These are phyloP conservation scores for Claviceps humidiphila DNA, from an alignment of 2,329 filamentous ascomycete genomes.

Conservation along the genomic window DNA sequence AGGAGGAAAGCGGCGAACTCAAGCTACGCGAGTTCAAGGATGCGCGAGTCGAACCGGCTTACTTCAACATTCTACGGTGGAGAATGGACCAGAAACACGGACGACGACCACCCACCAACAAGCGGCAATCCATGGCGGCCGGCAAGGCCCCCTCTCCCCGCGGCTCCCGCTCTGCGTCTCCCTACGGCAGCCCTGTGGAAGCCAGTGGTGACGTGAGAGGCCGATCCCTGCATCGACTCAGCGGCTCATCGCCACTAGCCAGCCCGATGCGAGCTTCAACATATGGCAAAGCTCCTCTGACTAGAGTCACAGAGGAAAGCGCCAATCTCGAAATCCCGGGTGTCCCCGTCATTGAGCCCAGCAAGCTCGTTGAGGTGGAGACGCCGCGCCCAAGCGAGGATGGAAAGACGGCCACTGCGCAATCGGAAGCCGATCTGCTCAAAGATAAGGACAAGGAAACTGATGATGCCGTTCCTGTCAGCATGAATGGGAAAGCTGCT, in stretches of 20 bases:
- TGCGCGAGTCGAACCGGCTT: slow-evolving; percentile 77
- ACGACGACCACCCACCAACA: slow-evolving; percentile 34
- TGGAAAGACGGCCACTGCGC: slow-evolving; percentile 19
- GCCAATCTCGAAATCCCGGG: slow-evolving; percentile 26
- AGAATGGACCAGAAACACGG: slow-evolving; percentile 92
- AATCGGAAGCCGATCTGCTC: slow-evolving; percentile 21
- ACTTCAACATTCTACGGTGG: slow-evolving; percentile 92
- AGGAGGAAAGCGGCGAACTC: slow-evolving; percentile 83
- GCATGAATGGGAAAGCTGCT: slow-evolving; percentile 30
- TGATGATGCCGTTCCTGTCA: slow-evolving; percentile 19
- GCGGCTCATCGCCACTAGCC: slow-evolving; percentile 46
- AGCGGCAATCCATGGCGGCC: slow-evolving; percentile 39
- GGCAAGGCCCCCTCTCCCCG: slow-evolving; percentile 30
- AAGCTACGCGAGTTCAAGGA: slow-evolving; percentile 88
- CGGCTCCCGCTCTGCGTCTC: slow-evolving; percentile 37
- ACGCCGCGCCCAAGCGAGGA: slow-evolving; percentile 36
- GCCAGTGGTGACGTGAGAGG: slow-evolving; percentile 49
- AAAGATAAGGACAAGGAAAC: slow-evolving; percentile 24
- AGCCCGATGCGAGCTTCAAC: slow-evolving; percentile 54
- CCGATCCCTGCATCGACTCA: slow-evolving; percentile 57
- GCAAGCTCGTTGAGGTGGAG: slow-evolving; percentile 43
- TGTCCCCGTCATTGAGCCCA: slow-evolving; percentile 24
- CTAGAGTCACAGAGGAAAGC: slow-evolving; percentile 60
- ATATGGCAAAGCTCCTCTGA: slow-evolving; percentile 58
- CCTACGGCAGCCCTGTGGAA: slow-evolving; percentile 54